Base-by-base conservation (phyloP, 2,329 filamentous ascomycete genomes). In the Cercospora nicotianae region DNA sequence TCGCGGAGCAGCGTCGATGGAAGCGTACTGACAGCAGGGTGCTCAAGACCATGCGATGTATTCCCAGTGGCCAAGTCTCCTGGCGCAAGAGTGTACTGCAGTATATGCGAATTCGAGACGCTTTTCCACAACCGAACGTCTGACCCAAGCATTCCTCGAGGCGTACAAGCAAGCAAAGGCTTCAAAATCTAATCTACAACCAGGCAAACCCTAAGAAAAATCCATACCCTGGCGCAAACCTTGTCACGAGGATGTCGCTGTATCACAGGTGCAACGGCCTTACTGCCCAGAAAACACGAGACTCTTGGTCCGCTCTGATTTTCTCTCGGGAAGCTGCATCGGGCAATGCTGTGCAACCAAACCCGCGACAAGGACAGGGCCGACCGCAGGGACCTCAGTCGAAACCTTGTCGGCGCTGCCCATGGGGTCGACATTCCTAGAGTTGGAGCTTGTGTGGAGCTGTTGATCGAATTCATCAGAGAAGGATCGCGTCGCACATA, bases 301-400 rank as follows among this genome's bases (percentile, higher is more conserved):
- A 55, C 4, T 57, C 61, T 64, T 64, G 61, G 61, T 64, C 48
- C 33, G 61, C 48, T 23, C 31, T 28, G 30, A 57, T 16, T 36
- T 33, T 57, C n/a, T n/a, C 28, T 31, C 18, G 61, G 45, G 18
- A 64, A 55, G 48, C 61, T 64, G 61, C 20, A 58, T 64, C 20
- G 33, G 57, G 66, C 33, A 67, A 64, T 55, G 53, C 55, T 53
- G 31, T 31, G 33, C 53, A 18, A 48, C 39, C 12, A 20, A 28
- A 30, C n/a, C 36, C 39, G 39, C 28, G 53, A 51, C 26, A 23
- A 48, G 33, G 23, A 30, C 60, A 33, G 31, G 18, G 33, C 39
- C 65, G 60, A 60, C 28, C 58, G 65, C 65, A 67, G 55, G 65
- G 23, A 63, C 23, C 20, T 39, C 31, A 23, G 1, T 13, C 30